phyloP scores from a whole-genome alignment of 1,139 yeast genomes.

The Zhuliangozyma blackwelliae region DNA sequence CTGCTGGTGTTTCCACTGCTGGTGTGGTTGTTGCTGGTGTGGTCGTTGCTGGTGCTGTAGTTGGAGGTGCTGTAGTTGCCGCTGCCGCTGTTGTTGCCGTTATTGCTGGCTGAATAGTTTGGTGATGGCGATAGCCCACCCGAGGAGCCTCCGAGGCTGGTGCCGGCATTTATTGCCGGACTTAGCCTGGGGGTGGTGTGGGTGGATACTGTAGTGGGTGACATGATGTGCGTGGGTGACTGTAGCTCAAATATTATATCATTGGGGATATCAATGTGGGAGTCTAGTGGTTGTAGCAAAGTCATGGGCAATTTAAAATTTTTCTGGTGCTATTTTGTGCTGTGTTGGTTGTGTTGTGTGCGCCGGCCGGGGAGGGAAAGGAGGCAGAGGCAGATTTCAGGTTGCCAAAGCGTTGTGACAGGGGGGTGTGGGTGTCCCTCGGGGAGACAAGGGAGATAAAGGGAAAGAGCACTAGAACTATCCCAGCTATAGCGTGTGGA shows the following conservation, averaged over 20 bases:
- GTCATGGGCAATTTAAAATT: conserved; percentile 3
- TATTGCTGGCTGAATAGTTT: no score
- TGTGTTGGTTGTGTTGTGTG: no score
- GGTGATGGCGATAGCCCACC: conserved; percentile 1
- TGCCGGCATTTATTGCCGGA: conserved; percentile 1
- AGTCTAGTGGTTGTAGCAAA: conserved; percentile 4
- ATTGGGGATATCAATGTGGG: conserved; percentile 3
- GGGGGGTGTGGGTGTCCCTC: no score
- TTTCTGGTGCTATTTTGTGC: no score
- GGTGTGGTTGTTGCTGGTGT: not conserved
- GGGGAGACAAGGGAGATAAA: no score
- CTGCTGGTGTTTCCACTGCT: conserved; percentile 1
- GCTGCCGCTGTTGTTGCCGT: no score
- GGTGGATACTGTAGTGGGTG: conserved; percentile 6
- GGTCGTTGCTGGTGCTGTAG: not conserved
- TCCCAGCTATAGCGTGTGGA: no score
- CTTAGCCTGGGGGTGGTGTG: conserved; percentile 9
- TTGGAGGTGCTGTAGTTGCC: not conserved
- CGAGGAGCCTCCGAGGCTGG: not conserved
- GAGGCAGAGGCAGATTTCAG: no score
- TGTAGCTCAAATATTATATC: conserved; percentile 5
- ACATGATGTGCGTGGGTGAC: conserved; percentile 6
- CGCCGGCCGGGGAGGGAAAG: no score
- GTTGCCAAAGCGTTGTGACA: no score
- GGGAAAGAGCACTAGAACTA: no score